Evolutionary conservation across 2,329 filamentous ascomycete species (phyloP).

Genomic region (Rutstroemia sp.): DNA sequence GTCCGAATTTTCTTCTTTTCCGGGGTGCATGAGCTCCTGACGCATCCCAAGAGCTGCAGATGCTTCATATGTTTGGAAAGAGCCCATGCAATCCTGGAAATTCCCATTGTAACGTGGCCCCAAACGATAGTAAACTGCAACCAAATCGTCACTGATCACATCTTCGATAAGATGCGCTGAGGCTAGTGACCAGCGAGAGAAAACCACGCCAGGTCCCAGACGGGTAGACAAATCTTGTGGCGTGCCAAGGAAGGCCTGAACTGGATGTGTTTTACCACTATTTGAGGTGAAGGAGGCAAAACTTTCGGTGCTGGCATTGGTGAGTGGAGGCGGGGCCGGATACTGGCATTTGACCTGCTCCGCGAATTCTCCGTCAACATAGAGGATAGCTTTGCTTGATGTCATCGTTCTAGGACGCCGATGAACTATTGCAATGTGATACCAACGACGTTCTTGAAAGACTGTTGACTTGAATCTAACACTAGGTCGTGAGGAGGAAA

Average conservation of each 20-base stretch:
- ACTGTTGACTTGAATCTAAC: conserved; percentile 82
- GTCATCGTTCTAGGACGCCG: conserved; percentile 67
- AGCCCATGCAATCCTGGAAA: conserved; percentile 91
- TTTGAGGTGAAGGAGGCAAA: conserved; percentile 64
- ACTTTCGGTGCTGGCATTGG: conserved; percentile 56
- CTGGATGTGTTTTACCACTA: conserved; percentile 51
- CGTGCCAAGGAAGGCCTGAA: conserved; percentile 91
- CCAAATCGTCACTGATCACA: conserved; percentile 78
- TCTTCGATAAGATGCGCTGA: conserved; percentile 87
- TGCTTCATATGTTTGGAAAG: conserved; percentile 92
- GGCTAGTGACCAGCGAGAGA: conserved; percentile 81
- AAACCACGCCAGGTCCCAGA: conserved; percentile 64
- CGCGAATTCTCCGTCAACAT: conserved; percentile 86
- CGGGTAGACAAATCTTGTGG: conserved; percentile 78
- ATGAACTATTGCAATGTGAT: conserved; percentile 87
- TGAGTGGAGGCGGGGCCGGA: conserved; percentile 64
- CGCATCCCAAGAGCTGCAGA: conserved; percentile 85
- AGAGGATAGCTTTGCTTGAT: conserved; percentile 76
- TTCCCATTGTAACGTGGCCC: conserved; percentile 91
- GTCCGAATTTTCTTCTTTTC: conserved; percentile 85
- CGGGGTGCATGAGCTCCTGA: conserved; percentile 84
- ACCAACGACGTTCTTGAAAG: conserved; percentile 77
- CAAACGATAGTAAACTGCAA: conserved; percentile 84
- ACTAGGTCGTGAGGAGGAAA: conserved; percentile 77
- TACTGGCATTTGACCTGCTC: conserved; percentile 90